These are phyloP conservation scores for Hippophae tibetana DNA, from an alignment of 306 rosid genomes.

Conservation along the genomic window DNA sequence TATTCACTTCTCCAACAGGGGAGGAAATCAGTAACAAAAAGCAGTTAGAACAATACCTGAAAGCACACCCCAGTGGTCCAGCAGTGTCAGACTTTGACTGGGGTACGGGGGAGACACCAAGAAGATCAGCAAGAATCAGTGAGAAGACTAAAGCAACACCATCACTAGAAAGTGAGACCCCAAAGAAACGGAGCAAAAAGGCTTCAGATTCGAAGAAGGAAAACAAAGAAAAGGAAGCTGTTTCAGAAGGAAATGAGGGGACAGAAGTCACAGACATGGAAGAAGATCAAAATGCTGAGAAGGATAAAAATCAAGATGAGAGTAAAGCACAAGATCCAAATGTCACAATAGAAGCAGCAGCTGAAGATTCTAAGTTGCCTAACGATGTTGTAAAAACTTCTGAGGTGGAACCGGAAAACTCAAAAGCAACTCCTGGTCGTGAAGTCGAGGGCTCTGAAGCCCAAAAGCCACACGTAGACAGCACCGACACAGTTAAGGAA, in stretches of 20 bases:
- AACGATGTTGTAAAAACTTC: constrained; percentile 39
- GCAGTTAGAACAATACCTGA: constrained; percentile 84
- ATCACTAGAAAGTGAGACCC: constrained; percentile 45
- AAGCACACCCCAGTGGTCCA: constrained; percentile 81
- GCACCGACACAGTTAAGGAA: constrained; percentile 13
- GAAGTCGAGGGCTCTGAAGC: constrained; percentile 40
- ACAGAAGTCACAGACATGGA: constrained; percentile 34
- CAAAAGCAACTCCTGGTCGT: constrained; percentile 21
- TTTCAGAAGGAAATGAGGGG: constrained; percentile 36
- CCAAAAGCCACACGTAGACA: constrained; percentile 23
- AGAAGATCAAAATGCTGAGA: constrained; percentile 45
- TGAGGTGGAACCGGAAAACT: constrained; percentile 28
- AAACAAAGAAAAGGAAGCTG: constrained; percentile 29
- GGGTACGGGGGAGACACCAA: constrained; percentile 96
- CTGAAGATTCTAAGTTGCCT: constrained; percentile 21
- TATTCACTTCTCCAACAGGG: constrained; percentile 84
- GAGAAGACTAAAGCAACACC: constrained; percentile 63
- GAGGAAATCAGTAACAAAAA: constrained; percentile 67
- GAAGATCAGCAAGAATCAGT: constrained; percentile 86
- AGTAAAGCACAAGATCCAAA: constrained; percentile 31
- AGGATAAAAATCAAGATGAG: constrained; percentile 38
- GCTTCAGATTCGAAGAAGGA: constrained; percentile 48
- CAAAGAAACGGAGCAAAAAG: constrained; percentile 61
- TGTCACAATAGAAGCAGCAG: constrained; percentile 26
- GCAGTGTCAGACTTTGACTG: constrained; percentile 74